Conservation (phyloP, 768 basidiomycete species). For the Tulasnella sp. region DNA sequence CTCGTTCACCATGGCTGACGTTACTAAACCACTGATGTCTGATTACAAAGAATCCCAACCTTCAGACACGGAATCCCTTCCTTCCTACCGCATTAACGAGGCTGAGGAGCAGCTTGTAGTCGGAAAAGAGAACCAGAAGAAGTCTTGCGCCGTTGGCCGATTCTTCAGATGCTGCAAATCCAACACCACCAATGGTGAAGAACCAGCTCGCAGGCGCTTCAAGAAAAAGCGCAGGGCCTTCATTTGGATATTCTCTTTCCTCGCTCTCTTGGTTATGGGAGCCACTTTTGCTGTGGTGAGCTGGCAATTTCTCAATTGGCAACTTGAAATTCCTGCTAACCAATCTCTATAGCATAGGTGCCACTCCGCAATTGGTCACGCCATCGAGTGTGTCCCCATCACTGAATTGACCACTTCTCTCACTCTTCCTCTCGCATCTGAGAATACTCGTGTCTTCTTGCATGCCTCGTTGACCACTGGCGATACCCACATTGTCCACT, state of each 20-base stretch:
- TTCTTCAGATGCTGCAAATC: background rate
- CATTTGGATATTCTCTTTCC: slow-evolving; percentile 6
- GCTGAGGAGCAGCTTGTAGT: slow-evolving; percentile 5
- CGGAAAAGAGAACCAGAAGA: background rate
- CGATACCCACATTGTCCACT: slow-evolving; percentile 12
- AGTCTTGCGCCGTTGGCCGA: background rate
- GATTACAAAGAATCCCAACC: slow-evolving; percentile 5
- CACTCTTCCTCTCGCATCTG: slow-evolving; percentile 1
- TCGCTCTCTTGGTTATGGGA: slow-evolving; percentile 1
- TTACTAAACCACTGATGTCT: slow-evolving; percentile 10
- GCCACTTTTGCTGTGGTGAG: slow-evolving; percentile 4
- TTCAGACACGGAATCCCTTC: background rate
- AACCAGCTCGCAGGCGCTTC: background rate
- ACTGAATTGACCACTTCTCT: background rate
- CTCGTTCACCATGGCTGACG: too few species aligned
- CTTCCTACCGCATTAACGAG: slow-evolving; percentile 1
- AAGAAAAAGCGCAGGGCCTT: background rate
- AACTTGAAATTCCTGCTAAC: background rate
- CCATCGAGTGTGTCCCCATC: slow-evolving; percentile 6
- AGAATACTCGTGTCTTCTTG: slow-evolving; percentile 3
- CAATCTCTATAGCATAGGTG: background rate
- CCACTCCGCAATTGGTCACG: background rate
- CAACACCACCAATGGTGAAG: background rate
- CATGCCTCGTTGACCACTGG: slow-evolving; percentile 7
- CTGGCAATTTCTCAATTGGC: background rate